phyloP scores from a whole-genome alignment of 148 eudicot genomes.

The Chenopodium quinoa region DNA sequence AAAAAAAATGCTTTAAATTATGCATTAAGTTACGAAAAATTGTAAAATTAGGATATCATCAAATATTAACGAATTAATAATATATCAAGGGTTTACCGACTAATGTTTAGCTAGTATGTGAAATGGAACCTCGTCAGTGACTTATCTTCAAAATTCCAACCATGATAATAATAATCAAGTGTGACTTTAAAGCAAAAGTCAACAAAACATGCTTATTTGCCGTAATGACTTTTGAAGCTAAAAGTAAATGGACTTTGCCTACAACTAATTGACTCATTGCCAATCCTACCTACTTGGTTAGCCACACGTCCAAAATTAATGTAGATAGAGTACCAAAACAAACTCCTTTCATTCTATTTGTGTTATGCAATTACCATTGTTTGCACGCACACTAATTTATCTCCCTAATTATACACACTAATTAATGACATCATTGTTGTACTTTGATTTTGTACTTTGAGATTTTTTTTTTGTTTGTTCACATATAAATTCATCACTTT shows the following conservation, averaged over 20 bases:
- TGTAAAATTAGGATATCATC: too few relatives aligned
- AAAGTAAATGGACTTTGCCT: slow-evolving; percentile 4
- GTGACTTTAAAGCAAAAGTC: neutral
- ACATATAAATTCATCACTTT: neutral
- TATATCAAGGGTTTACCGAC: too few relatives aligned
- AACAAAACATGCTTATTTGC: neutral
- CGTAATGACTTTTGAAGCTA: neutral
- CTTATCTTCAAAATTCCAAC: neutral
- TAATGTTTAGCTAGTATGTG: neutral
- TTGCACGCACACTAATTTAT: neutral
- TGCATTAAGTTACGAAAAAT: too few relatives aligned
- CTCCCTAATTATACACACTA: neutral
- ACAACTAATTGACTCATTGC: neutral
- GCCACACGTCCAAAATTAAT: neutral
- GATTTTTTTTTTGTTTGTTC: neutral
- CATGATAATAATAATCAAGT: neutral
- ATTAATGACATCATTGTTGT: neutral
- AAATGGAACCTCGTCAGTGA: neutral
- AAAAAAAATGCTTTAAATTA: too few relatives aligned
- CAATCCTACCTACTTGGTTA: neutral
- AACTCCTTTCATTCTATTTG: too few relatives aligned
- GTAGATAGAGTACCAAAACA: neutral
- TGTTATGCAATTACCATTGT: neutral
- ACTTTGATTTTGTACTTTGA: neutral
- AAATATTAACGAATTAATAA: too few relatives aligned